Conservation (phyloP, 257 asterid species). For the Scutellaria minor region DNA sequence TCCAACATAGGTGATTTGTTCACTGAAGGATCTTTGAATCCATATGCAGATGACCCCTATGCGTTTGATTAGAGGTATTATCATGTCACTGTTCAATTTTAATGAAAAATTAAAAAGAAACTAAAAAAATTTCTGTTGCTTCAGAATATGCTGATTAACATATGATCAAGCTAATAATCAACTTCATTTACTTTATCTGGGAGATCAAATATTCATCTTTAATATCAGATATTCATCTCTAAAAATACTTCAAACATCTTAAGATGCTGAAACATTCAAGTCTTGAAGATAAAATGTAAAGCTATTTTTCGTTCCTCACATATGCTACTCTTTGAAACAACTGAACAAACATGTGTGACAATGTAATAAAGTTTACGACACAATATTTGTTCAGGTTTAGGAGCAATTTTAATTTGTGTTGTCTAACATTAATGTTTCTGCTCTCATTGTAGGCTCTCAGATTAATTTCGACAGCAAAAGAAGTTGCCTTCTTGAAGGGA, state of each 20-base stretch:
- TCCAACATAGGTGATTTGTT: constrained; percentile 91
- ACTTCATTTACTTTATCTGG: background rate
- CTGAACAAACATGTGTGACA: background rate
- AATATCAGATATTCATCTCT: background rate
- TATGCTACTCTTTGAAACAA: background rate
- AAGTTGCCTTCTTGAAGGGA: constrained; percentile 8
- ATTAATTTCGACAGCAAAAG: constrained; percentile 24
- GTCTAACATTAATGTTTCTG: constrained; percentile 28
- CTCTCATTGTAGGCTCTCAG: constrained; percentile 30
- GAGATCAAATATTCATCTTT: too few relatives aligned
- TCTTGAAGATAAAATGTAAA: too few relatives aligned
- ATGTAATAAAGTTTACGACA: background rate
- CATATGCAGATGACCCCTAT: constrained; percentile 95
- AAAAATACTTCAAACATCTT: too few relatives aligned
- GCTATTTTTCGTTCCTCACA: too few relatives aligned
- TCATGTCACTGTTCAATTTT: constrained; percentile 19
- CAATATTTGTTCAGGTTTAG: constrained; percentile 15
- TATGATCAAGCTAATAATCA: constrained; percentile 5
- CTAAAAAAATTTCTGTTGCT: too few relatives aligned
- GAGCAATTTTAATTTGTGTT: background rate
- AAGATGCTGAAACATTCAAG: too few relatives aligned
- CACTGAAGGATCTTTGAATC: constrained; percentile 94
- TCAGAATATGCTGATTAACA: background rate
- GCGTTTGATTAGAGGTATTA: constrained; percentile 89
- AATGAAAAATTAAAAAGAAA: background rate